Evolutionary conservation across 176 grass and related monocot genomes (phyloP).

Genomic region (Oropetium thomaeum): DNA sequence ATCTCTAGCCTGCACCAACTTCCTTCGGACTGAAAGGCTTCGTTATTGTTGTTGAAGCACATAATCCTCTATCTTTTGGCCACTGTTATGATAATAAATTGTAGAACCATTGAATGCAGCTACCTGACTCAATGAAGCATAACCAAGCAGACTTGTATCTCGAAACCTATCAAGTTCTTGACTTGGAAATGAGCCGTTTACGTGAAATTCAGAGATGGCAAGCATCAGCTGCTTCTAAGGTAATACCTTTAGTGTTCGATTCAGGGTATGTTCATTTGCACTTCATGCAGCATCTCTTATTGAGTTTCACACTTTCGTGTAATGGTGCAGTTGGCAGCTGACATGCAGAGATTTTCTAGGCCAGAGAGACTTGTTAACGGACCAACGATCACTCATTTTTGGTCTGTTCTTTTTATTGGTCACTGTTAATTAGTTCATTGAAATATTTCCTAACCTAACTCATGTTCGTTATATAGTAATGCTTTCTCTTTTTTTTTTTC

Average conservation of each 20-base stretch:
- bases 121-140: slow-evolving; percentile 99
- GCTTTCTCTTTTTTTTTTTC: neutral
- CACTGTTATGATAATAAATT: slow-evolving; percentile 27
- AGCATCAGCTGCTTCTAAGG: slow-evolving; percentile 97
- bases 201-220: slow-evolving; percentile 99
- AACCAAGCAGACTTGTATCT: slow-evolving; percentile 93
- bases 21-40: neutral
- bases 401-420: slow-evolving; percentile 54
- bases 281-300: slow-evolving; percentile 16
- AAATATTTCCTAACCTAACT: slow-evolving; percentile 16
- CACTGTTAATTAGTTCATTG: slow-evolving; percentile 17
- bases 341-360: slow-evolving; percentile 97
- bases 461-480: neutral
- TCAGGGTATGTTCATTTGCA: neutral
- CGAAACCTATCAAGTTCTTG: slow-evolving; percentile 96
- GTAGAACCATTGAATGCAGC: slow-evolving; percentile 47
- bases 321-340: slow-evolving; percentile 82
- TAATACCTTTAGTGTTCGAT: slow-evolving; percentile 30
- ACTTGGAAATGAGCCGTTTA: slow-evolving; percentile 96
- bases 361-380: slow-evolving; percentile 97
- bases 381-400: slow-evolving; percentile 94
- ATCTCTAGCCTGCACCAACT: neutral
- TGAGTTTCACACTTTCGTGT: slow-evolving; percentile 32
- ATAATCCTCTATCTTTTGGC: neutral
- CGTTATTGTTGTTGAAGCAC: slow-evolving; percentile 2